Conservation (phyloP, 2,329 filamentous ascomycete species). For the Hypoxylon sp. region DNA sequence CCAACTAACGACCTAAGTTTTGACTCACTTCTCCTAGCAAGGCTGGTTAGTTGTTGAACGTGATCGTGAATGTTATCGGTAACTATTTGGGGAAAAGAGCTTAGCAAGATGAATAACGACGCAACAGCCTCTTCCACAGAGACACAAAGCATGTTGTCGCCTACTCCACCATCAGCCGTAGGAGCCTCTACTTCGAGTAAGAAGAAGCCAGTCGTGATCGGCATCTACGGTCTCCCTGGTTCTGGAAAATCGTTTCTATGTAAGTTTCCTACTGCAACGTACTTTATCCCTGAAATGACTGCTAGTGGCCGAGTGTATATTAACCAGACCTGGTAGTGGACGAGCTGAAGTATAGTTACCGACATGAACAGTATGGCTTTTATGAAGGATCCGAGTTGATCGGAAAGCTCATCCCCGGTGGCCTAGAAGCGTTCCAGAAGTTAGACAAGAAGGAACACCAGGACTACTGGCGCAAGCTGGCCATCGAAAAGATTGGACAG, state of each 20-base stretch:
- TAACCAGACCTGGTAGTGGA: conserved; percentile 52
- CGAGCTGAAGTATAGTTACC: conserved; percentile 55
- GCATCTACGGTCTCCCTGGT: conserved; percentile 44
- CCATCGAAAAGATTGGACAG: conserved; percentile 60
- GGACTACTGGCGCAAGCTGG: conserved; percentile 55
- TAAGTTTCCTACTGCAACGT: background rate
- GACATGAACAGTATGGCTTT: conserved; percentile 57
- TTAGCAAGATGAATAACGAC: background rate
- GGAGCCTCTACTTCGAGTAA: background rate
- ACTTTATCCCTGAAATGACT: background rate
- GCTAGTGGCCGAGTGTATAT: background rate
- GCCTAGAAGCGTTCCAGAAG: conserved; percentile 62
- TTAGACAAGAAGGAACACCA: conserved; percentile 56
- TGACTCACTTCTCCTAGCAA: background rate
- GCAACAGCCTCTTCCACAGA: background rate
- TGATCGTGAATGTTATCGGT: background rate
- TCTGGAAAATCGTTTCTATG: conserved; percentile 40
- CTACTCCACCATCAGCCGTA: background rate
- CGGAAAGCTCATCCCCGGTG: conserved; percentile 57
- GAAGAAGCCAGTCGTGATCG: conserved; percentile 36
- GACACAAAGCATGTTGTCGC: background rate
- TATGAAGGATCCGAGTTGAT: conserved; percentile 68
- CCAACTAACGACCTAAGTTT: background rate
- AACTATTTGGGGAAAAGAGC: background rate
- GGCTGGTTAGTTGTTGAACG: background rate